phyloP scores from a whole-genome alignment of 176 grass and related monocot genomes.

The Cenchrus purpureus region DNA sequence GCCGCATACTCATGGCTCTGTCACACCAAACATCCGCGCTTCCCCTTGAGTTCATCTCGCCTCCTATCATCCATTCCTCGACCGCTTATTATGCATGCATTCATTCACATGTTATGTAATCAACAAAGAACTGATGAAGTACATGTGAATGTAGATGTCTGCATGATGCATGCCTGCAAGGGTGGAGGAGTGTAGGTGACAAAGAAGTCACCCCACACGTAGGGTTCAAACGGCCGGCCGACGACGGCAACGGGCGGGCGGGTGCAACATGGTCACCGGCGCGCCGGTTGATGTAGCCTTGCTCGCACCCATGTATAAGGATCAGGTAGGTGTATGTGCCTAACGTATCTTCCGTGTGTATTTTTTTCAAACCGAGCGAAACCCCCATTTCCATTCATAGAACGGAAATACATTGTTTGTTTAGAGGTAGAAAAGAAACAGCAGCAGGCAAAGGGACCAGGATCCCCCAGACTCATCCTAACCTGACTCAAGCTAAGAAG shows the following conservation, averaged over 20 bases:
- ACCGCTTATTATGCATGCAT: neutral
- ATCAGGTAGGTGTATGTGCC: too few relatives aligned
- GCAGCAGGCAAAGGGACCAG: too few relatives aligned
- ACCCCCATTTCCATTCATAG: too few relatives aligned
- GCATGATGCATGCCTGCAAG: neutral
- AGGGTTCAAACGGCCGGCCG: neutral
- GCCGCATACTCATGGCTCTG: neutral
- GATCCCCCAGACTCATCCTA: too few relatives aligned
- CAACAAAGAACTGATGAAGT: neutral
- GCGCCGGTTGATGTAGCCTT: neutral
- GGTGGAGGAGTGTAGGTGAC: neutral
- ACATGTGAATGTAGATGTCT: neutral
- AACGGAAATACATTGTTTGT: too few relatives aligned
- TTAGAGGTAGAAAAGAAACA: too few relatives aligned
- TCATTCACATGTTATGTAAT: neutral
- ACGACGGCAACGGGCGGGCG: too few relatives aligned
- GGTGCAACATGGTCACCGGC: neutral
- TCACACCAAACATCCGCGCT: neutral
- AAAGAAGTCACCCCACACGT: conserved; percentile 26
- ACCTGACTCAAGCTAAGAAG: too few relatives aligned
- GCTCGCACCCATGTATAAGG: neutral
- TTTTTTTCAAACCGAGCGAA: too few relatives aligned
- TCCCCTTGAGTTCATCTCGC: neutral
- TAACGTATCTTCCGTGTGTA: too few relatives aligned
- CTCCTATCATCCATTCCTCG: conserved; percentile 17